phyloP scores from a whole-genome alignment of 768 basidiomycete genomes.

The Agrocybe praecox region DNA sequence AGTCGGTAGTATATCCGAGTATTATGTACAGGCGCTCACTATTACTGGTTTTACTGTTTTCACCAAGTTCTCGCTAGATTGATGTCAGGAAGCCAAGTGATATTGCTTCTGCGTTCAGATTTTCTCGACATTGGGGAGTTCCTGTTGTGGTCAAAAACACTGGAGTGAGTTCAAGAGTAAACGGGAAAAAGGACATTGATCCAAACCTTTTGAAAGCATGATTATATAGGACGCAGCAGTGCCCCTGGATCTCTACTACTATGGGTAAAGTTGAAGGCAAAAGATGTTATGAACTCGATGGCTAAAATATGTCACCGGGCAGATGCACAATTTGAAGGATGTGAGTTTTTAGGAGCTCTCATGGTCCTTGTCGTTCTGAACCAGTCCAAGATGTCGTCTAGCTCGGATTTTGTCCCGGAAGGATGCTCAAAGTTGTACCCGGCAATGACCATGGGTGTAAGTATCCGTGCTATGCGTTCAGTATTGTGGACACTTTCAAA shows the following conservation, averaged over 20 bases:
- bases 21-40: slow-evolving; percentile 26
- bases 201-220: slow-evolving; percentile 37
- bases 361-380: not conserved
- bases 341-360: slow-evolving; percentile 16
- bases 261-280: slow-evolving; percentile 34
- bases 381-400: slow-evolving; percentile 33
- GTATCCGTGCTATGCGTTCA: slow-evolving; percentile 7
- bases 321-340: slow-evolving; percentile 45
- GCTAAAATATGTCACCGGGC: not conserved
- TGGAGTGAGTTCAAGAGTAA: slow-evolving; percentile 38
- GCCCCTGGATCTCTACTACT: slow-evolving; percentile 43
- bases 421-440: slow-evolving; percentile 28
- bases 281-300: not conserved
- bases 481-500: too few relatives aligned
- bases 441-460: slow-evolving; percentile 40
- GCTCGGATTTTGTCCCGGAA: slow-evolving; percentile 34
- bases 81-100: slow-evolving; percentile 40
- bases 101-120: slow-evolving; percentile 43
- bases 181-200: not conserved
- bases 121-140: slow-evolving; percentile 35
- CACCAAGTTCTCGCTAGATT: slow-evolving; percentile 18
- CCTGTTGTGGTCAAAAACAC: slow-evolving; percentile 53
- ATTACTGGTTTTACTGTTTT: too few relatives aligned
- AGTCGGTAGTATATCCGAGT: slow-evolving; percentile 28
- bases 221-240: slow-evolving; percentile 51